Evolutionary conservation across 176 grass and related monocot genomes (phyloP).

Genomic region (Pharus latifolius): DNA sequence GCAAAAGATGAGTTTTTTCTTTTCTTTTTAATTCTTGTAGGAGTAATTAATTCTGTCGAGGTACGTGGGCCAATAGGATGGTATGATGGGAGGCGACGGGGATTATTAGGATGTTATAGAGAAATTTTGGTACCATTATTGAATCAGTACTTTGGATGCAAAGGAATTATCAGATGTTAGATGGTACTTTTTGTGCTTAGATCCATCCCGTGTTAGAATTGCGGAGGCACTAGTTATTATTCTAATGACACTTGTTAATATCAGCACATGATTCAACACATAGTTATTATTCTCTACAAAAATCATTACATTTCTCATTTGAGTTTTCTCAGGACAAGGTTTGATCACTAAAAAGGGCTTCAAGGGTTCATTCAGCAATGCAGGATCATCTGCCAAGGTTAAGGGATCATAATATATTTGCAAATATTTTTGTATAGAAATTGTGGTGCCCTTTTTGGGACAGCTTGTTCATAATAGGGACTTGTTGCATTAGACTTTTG

Average conservation of each 20-base stretch:
- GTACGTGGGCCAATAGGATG: too few species aligned
- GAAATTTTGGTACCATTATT: too few species aligned
- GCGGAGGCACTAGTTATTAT: background rate
- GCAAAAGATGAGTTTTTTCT: too few species aligned
- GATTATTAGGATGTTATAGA: too few species aligned
- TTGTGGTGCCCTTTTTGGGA: background rate
- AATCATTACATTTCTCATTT: background rate
- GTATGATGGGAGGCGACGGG: too few species aligned
- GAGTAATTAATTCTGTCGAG: too few species aligned
- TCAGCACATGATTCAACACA: background rate
- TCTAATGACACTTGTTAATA: background rate
- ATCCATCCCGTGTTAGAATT: background rate
- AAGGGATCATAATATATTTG: background rate
- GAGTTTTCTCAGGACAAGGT: slow-evolving; percentile 58
- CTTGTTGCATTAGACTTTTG: slow-evolving; percentile 72
- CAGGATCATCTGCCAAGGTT: slow-evolving; percentile 91
- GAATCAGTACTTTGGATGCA: too few species aligned
- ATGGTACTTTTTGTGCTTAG: too few species aligned
- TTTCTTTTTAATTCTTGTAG: too few species aligned
- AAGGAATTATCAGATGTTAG: too few species aligned
- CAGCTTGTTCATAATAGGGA: background rate
- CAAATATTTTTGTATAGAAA: background rate
- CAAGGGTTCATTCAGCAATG: slow-evolving; percentile 68
- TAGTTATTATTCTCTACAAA: background rate
- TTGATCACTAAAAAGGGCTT: slow-evolving; percentile 80